phyloP scores from a whole-genome alignment of 352 stramenopile genomes.

The Globisporangium recalcitrans region DNA sequence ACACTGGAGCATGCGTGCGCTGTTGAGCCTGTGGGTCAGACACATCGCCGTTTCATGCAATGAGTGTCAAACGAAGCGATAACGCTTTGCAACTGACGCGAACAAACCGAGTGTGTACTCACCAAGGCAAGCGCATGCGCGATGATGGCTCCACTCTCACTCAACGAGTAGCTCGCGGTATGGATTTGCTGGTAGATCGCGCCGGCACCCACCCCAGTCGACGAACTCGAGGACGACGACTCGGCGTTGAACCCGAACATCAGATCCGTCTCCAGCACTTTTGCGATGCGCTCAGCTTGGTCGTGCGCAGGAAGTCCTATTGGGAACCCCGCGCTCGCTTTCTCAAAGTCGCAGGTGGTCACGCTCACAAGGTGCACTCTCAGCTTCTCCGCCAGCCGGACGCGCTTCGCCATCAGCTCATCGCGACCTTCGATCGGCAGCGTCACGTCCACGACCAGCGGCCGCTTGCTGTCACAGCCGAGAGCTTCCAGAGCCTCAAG shows the following conservation, averaged over 20 bases:
- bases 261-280: slow-evolving; percentile 58
- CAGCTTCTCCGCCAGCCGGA: slow-evolving; percentile 33
- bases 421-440: slow-evolving; percentile 46
- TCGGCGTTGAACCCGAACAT: slow-evolving; percentile 46
- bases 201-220: slow-evolving; percentile 26
- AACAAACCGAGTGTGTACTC: background rate
- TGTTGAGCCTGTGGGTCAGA: slow-evolving; percentile 36
- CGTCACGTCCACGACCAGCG: slow-evolving; percentile 52
- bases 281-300: slow-evolving; percentile 44
- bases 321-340: slow-evolving; percentile 11
- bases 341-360: slow-evolving; percentile 44
- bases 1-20: slow-evolving; percentile 47
- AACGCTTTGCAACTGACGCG: background rate
- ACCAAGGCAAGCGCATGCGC: slow-evolving; percentile 34
- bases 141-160: slow-evolving; percentile 26
- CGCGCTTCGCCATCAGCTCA: slow-evolving; percentile 24
- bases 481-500: slow-evolving; percentile 30
- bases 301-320: slow-evolving; percentile 19
- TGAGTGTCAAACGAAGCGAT: background rate
- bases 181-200: slow-evolving; percentile 71
- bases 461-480: background rate
- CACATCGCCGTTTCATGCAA: background rate
- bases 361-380: slow-evolving; percentile 43
- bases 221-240: slow-evolving; percentile 4
- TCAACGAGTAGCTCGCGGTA: slow-evolving; percentile 6